phyloP scores from a whole-genome alignment of 1,284 basidiomycete genomes.

The Rhodotorula sp. region DNA sequence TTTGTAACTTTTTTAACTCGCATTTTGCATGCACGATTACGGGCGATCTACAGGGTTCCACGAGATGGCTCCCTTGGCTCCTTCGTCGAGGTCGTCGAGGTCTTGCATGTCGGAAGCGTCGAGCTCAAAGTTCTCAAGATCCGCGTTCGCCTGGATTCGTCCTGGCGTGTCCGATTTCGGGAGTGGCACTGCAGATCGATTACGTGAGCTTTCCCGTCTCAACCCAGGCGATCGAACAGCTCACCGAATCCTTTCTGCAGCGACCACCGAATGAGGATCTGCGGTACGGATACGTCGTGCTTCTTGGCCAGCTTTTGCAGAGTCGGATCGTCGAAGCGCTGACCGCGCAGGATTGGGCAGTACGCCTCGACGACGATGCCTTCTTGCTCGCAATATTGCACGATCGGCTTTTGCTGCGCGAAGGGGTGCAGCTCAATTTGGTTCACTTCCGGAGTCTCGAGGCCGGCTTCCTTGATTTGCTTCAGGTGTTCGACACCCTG shows the following conservation, averaged over 20 bases:
- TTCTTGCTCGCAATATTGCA: slow-evolving; percentile 67
- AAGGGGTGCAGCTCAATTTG: slow-evolving; percentile 74
- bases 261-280: slow-evolving; percentile 77
- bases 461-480: slow-evolving; percentile 64
- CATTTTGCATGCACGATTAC: background rate
- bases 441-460: slow-evolving; percentile 69
- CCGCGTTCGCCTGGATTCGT: slow-evolving; percentile 66
- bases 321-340: slow-evolving; percentile 58
- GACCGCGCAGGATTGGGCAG: slow-evolving; percentile 66
- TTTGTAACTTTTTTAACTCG: background rate
- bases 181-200: slow-evolving; percentile 56
- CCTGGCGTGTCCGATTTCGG: slow-evolving; percentile 69
- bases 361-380: slow-evolving; percentile 72
- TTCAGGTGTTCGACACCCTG: slow-evolving; percentile 67
- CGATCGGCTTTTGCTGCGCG: slow-evolving; percentile 75
- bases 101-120: slow-evolving; percentile 60
- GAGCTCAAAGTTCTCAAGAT: slow-evolving; percentile 70
- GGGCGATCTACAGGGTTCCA: slow-evolving; percentile 24
- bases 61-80: slow-evolving; percentile 57
- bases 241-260: slow-evolving; percentile 66
- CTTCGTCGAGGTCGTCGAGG: slow-evolving; percentile 64
- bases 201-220: background rate
- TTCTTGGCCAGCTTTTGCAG: slow-evolving; percentile 60
- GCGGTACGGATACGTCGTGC: slow-evolving; percentile 64
- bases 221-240: slow-evolving; percentile 39